Evolutionary conservation across 305 asterid species (phyloP).

Genomic region (Solanum hybrid): DNA sequence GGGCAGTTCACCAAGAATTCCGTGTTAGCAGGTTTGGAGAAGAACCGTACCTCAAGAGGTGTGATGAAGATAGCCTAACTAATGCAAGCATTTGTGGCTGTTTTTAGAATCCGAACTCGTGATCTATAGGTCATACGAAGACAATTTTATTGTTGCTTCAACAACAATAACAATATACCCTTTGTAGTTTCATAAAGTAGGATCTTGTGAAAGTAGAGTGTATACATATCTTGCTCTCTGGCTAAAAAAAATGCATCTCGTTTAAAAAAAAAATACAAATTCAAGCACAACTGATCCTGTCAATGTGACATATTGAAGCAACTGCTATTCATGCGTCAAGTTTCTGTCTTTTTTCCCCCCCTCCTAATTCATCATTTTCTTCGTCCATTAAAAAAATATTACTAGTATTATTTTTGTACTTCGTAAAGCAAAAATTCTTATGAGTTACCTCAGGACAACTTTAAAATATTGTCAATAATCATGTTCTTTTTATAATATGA

Average conservation of each 20-base stretch:
- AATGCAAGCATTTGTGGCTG: background rate
- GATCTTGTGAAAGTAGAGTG: background rate
- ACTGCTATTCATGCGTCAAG: background rate
- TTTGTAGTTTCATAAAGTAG: background rate
- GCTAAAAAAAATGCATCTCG: background rate
- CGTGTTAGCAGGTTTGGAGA: background rate
- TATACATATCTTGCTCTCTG: background rate
- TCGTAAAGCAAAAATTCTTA: background rate
- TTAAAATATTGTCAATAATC: background rate
- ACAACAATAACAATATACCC: background rate
- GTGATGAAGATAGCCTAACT: background rate
- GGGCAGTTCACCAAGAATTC: background rate
- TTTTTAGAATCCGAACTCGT: background rate
- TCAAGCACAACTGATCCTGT: background rate
- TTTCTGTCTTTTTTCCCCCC: background rate
- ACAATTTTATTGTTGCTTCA: background rate
- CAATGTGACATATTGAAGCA: background rate
- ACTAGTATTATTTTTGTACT: background rate
- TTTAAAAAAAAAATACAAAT: too few relatives aligned
- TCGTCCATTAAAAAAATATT: background rate
- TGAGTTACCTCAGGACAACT: background rate
- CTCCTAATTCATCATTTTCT: background rate
- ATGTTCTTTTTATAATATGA: background rate
- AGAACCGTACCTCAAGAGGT: rapidly evolving
- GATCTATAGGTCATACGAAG: background rate